These are phyloP conservation scores for Mariannaea elegans DNA, from an alignment of 2,329 filamentous ascomycete genomes.

Conservation along the genomic window DNA sequence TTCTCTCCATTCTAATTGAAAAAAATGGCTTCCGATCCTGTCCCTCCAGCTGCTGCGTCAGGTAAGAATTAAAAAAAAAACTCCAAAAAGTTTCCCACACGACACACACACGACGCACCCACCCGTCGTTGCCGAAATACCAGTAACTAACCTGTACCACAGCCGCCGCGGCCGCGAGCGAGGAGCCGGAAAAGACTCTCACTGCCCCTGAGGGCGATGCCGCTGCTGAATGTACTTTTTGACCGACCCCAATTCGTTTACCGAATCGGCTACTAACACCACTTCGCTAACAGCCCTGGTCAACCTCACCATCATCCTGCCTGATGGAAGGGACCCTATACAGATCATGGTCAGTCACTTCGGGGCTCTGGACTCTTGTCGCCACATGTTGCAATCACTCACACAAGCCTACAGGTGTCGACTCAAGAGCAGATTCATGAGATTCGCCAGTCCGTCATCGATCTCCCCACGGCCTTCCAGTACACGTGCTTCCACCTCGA, in stretches of 20 bases:
- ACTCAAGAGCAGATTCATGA: slow-evolving; percentile 97
- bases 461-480: slow-evolving; percentile 90
- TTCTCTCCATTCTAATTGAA: slow-evolving; percentile 16
- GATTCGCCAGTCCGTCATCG: slow-evolving; percentile 94
- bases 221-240: slow-evolving; percentile 46
- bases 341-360: slow-evolving; percentile 78
- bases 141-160: slow-evolving; percentile 20
- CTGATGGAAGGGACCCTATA: slow-evolving; percentile 76
- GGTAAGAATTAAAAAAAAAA: slow-evolving; percentile 33
- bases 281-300: slow-evolving; percentile 56
- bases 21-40: slow-evolving; percentile 46
- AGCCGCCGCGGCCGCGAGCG: slow-evolving; percentile 29
- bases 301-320: slow-evolving; percentile 79
- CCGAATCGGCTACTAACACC: slow-evolving; percentile 23
- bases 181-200: slow-evolving; percentile 39
- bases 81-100: background rate
- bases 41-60: slow-evolving; percentile 39
- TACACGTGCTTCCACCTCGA: slow-evolving; percentile 99
- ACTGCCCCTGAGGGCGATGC: slow-evolving; percentile 41
- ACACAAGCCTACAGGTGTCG: slow-evolving; percentile 69
- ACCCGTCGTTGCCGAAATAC: background rate
- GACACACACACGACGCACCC: background rate
- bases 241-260: slow-evolving; percentile 7
- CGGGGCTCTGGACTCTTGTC: background rate
- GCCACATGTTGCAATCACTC: slow-evolving; percentile 14